Percentiles rank a stretch among this genome's conserved stretches.
Conservation (phyloP, 78 protist species). For the Pigoraptor vietnamica region DNA sequence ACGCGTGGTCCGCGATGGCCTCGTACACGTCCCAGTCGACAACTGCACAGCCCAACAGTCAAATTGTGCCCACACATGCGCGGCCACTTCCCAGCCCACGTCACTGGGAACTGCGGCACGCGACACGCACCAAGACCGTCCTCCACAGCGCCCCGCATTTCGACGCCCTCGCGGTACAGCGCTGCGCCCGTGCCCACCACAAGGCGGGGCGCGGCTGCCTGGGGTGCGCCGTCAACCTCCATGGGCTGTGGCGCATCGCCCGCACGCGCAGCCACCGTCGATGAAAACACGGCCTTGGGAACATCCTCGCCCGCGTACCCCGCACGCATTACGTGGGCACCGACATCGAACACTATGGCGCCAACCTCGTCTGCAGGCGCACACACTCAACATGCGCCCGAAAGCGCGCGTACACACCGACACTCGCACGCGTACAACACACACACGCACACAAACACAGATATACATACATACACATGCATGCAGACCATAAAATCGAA, state of each 20-base stretch:
- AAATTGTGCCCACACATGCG: neutral
- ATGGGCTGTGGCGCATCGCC: neutral
- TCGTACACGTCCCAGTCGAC: neutral
- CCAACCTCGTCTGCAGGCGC: slow-evolving; percentile 4
- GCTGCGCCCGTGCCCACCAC: neutral
- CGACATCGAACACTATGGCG: neutral
- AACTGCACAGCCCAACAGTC: neutral
- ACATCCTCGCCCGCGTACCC: neutral
- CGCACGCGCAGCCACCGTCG: neutral
- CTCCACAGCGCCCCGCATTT: neutral
- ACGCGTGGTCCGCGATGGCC: neutral
- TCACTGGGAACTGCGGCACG: neutral
- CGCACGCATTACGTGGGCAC: neutral
- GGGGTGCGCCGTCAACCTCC: neutral
- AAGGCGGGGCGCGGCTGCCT: neutral
- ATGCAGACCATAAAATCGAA: neutral
- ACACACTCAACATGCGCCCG: neutral
- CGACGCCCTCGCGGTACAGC: neutral
- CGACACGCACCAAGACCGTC: neutral
- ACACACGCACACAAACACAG: neutral
- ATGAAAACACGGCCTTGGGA: neutral
- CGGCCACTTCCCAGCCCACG: neutral
- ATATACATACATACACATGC: neutral
- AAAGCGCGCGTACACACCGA: neutral
- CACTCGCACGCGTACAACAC: neutral